phyloP scores from a whole-genome alignment of 208 protist genomes.

The Vickermania spadyakhi region DNA sequence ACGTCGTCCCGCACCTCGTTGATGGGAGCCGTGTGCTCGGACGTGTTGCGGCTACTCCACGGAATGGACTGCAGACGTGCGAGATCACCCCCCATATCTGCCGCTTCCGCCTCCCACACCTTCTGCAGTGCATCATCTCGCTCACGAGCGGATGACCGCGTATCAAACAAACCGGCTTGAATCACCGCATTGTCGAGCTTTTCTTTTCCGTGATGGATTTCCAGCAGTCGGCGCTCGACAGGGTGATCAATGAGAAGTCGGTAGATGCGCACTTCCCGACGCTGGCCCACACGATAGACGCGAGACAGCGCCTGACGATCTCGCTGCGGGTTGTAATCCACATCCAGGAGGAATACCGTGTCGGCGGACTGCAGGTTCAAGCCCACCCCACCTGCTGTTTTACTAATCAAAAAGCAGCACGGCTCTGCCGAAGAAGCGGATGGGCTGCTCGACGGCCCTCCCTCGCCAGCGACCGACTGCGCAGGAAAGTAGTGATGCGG shows the following conservation, averaged over 20 bases:
- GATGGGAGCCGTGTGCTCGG: too few species aligned
- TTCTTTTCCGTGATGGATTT: slow-evolving; percentile 35
- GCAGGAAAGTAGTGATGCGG: too few species aligned
- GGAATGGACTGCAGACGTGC: too few species aligned
- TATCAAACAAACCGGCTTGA: slow-evolving; percentile 33
- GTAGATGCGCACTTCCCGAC: slow-evolving; percentile 88
- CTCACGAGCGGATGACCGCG: slow-evolving; percentile 27
- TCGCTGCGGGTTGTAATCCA: slow-evolving; percentile 94
- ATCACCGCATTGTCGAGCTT: slow-evolving; percentile 27
- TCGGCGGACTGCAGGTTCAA: slow-evolving; percentile 95
- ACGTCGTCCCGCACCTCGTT: too few species aligned
- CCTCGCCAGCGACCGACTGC: neutral
- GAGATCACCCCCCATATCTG: too few species aligned
- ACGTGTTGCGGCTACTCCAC: too few species aligned
- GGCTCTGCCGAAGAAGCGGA: neutral
- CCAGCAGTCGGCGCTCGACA: slow-evolving; percentile 18
- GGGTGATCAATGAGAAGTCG: slow-evolving; percentile 73
- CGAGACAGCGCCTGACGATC: slow-evolving; percentile 94
- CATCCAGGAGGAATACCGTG: slow-evolving; percentile 95
- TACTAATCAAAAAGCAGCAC: slow-evolving; percentile 91
- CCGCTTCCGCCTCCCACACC: too few species aligned
- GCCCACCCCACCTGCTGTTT: slow-evolving; percentile 93
- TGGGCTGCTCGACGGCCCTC: neutral
- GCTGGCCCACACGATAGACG: slow-evolving; percentile 96
- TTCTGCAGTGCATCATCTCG: slow-evolving; percentile 30